Conservation (phyloP, 176 grass and related monocot species). For the Oryza brachyantha region DNA sequence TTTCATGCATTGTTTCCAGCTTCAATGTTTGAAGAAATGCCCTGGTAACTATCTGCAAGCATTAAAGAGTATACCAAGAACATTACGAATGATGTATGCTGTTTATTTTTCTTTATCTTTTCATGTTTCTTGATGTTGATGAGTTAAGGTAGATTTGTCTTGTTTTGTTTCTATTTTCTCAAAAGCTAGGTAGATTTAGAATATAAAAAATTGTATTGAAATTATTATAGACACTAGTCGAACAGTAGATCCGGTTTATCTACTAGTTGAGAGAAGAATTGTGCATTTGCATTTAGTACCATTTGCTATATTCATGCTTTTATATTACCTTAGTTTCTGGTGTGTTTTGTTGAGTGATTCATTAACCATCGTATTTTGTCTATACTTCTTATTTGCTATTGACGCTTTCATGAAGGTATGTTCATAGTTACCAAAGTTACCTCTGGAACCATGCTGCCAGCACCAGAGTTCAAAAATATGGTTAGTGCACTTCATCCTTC, state of each 20-base stretch:
- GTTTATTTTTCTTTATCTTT: conserved; percentile 9
- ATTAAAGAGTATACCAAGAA: conserved; percentile 96
- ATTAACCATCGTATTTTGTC: background rate
- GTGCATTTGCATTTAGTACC: background rate
- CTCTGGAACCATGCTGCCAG: conserved; percentile 98
- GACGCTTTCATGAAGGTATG: conserved; percentile 61
- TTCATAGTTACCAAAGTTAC: conserved; percentile 98
- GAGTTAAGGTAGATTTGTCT: too few relatives aligned
- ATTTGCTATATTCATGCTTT: background rate
- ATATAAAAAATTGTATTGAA: background rate
- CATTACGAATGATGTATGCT: conserved; percentile 93
- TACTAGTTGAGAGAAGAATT: background rate
- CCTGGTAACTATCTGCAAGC: conserved; percentile 96
- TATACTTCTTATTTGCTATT: conserved; percentile 10
- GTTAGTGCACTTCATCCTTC: conserved; percentile 51
- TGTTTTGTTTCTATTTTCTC: background rate
- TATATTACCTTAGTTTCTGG: background rate
- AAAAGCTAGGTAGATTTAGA: conserved; percentile 5
- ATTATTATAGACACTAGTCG: background rate
- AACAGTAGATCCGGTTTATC: background rate
- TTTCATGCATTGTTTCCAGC: conserved; percentile 50
- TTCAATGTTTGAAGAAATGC: conserved; percentile 93
- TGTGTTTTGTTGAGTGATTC: background rate
- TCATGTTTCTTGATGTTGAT: background rate
- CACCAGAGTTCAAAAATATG: conserved; percentile 91